Conservation (phyloP, 2,329 filamentous ascomycete genomes). For the Elsinoe australis region DNA sequence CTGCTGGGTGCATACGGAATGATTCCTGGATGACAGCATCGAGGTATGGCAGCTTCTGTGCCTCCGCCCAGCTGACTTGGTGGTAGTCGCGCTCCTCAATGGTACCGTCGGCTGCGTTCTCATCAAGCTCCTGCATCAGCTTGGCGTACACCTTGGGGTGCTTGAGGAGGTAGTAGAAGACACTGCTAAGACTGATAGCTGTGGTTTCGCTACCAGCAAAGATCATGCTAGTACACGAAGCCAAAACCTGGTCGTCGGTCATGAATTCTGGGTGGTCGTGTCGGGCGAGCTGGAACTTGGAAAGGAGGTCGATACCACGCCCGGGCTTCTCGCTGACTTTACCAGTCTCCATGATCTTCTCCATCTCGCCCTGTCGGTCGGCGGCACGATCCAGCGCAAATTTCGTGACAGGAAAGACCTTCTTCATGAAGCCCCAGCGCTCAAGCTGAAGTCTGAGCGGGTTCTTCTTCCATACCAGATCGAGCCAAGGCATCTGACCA, state of each 20-base stretch:
- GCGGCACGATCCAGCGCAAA: constrained; percentile 62
- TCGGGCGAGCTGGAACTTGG: constrained; percentile 63
- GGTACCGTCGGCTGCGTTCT: constrained; percentile 45
- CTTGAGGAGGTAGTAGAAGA: constrained; percentile 68
- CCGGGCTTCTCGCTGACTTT: constrained; percentile 29
- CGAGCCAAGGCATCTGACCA: constrained; percentile 67
- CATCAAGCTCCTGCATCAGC: constrained; percentile 57
- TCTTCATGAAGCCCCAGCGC: constrained; percentile 58
- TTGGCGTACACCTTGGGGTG: constrained; percentile 49
- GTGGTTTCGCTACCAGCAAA: constrained; percentile 74
- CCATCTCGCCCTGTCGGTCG: constrained; percentile 52
- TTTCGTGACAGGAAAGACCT: constrained; percentile 63
- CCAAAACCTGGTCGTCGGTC: constrained; percentile 60
- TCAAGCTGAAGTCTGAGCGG: constrained; percentile 62
- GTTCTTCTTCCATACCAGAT: constrained; percentile 65
- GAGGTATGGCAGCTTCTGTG: constrained; percentile 64
- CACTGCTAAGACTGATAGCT: constrained; percentile 61
- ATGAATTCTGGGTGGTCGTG: constrained; percentile 63
- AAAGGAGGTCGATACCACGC: constrained; percentile 54
- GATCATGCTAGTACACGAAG: constrained; percentile 63
- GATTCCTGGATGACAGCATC: constrained; percentile 72
- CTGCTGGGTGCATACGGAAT: constrained; percentile 67
- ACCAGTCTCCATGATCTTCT: constrained; percentile 40
- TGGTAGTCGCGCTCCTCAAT: constrained; percentile 42
- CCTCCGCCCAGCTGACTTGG: constrained; percentile 61